Percentiles rank a stretch among this genome's conserved stretches.
Evolutionary conservation across 257 asterid species (phyloP).

Genomic region (Ehretia macrophylla): DNA sequence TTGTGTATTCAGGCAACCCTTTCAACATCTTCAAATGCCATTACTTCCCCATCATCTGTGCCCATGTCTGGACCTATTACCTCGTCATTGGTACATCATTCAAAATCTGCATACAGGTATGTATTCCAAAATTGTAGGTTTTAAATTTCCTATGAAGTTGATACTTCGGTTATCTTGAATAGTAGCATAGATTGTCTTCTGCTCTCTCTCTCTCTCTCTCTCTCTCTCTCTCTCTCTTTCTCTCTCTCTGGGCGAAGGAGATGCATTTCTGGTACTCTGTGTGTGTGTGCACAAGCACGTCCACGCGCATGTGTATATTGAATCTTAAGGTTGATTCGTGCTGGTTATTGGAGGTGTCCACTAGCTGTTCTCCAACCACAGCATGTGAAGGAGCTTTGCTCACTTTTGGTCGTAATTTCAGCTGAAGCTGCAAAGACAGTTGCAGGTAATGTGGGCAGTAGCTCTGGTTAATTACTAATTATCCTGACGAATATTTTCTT

Average conservation of each 20-base stretch:
- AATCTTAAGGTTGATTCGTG: not conserved
- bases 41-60: conserved; percentile 24
- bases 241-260: too few relatives aligned
- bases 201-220: too few relatives aligned
- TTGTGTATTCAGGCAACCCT: conserved; percentile 33
- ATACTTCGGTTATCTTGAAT: too few relatives aligned
- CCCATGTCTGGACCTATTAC: conserved; percentile 26
- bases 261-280: too few relatives aligned
- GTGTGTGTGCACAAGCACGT: too few relatives aligned
- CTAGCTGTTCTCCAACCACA: conserved; percentile 47
- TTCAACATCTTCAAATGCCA: conserved; percentile 24
- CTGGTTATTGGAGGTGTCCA: conserved; percentile 37
- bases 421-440: conserved; percentile 43
- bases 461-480: not conserved
- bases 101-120: conserved; percentile 49
- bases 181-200: too few relatives aligned
- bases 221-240: too few relatives aligned
- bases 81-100: conserved; percentile 7
- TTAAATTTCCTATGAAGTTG: not conserved
- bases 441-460: conserved; percentile 28
- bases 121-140: not conserved
- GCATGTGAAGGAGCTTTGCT: conserved; percentile 52
- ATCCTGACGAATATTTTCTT: not conserved
- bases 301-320: too few relatives aligned
- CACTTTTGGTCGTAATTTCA: conserved; percentile 47